Conservation (phyloP, 1,139 yeast species). For the Torulaspora globosa region DNA sequence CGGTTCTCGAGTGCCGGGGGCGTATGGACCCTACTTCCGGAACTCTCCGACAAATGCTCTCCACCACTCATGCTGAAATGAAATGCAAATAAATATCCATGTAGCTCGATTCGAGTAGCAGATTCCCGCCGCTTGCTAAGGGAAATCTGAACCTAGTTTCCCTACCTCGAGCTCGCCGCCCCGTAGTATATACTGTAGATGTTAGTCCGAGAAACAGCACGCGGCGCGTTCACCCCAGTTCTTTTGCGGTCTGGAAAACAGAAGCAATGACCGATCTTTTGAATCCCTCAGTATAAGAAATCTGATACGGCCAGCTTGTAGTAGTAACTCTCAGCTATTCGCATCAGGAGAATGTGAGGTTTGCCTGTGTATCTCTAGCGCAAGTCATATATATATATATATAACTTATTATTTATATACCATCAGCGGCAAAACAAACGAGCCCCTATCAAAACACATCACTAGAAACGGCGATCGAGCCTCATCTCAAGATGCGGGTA, state of each 20-base stretch:
- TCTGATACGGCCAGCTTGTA: too few species aligned
- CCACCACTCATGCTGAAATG: slow-evolving; percentile 5
- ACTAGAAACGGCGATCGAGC: not conserved
- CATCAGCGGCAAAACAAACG: too few species aligned
- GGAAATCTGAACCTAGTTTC: not conserved
- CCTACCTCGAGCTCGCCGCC: not conserved
- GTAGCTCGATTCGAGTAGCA: not conserved
- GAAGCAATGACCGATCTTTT: too few species aligned
- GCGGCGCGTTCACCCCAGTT: not conserved
- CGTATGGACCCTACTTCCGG: not conserved
- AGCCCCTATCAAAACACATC: not conserved
- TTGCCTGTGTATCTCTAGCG: too few species aligned
- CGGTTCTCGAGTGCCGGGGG: not conserved
- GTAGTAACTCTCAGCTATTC: too few species aligned
- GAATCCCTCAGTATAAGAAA: too few species aligned
- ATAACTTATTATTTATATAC: too few species aligned
- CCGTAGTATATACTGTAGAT: not conserved
- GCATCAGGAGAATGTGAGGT: too few species aligned
- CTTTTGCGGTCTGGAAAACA: not conserved
- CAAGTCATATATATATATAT: too few species aligned
- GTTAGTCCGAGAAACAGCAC: not conserved
- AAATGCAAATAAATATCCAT: not conserved
- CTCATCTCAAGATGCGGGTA: not conserved
- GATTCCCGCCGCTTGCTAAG: not conserved
- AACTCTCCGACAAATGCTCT: slow-evolving; percentile 3